phyloP scores from a whole-genome alignment of 1,139 yeast species.

The Yamadazyma kanchanaburiensis region DNA sequence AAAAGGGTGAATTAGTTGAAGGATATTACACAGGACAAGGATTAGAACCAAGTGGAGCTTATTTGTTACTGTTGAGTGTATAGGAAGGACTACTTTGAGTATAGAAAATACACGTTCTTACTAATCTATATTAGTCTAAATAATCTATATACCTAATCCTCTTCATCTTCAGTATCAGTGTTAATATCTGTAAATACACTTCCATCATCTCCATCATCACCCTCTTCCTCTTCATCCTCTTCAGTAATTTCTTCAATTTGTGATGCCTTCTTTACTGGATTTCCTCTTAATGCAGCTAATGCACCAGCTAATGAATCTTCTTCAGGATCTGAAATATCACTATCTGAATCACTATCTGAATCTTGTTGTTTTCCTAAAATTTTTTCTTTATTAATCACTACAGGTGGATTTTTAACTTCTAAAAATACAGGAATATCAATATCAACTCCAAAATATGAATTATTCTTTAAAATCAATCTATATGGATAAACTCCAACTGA shows the following conservation, averaged over 20 bases:
- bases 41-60: constrained; percentile 45
- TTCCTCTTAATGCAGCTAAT: constrained; percentile 59
- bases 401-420: constrained; percentile 55
- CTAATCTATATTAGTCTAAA: not conserved
- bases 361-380: constrained; percentile 14
- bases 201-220: constrained; percentile 34
- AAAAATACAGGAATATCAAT: constrained; percentile 63
- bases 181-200: constrained; percentile 47
- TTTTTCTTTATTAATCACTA: constrained; percentile 15
- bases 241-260: constrained; percentile 23
- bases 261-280: constrained; percentile 32
- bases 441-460: constrained; percentile 70
- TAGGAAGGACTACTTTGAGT: constrained; percentile 9
- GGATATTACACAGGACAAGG: constrained; percentile 54
- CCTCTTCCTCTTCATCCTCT: constrained; percentile 37
- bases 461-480: constrained; percentile 60
- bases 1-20: constrained; percentile 30
- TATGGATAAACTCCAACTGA: constrained; percentile 60
- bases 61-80: constrained; percentile 27
- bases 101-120: not conserved
- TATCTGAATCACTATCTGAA: constrained; percentile 31
- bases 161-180: constrained; percentile 54
- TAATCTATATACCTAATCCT: constrained; percentile 17
- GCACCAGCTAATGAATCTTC: constrained; percentile 68
- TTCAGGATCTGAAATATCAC: constrained; percentile 62